Evolutionary conservation across 495 filamentous ascomycete species (phyloP), one percentile per base, ranked within the genome.

Genomic region (Xylaria venustula): DNA sequence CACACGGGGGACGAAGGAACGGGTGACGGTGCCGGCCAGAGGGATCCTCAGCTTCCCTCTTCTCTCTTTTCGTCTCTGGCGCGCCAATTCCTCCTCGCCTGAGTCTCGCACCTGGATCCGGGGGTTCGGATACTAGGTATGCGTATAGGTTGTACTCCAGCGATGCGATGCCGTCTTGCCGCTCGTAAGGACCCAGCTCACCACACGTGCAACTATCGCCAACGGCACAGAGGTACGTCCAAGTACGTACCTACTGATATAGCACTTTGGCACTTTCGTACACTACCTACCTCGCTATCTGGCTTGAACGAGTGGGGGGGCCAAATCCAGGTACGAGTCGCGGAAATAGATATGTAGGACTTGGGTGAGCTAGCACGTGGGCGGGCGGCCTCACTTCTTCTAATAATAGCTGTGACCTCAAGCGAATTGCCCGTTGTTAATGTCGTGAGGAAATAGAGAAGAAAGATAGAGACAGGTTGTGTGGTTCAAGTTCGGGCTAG

Each of bases 361-460:
- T 54, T 34, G 36, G 36, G 36, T 19, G 42, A 54, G 23, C 36
- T 42, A 30, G 22, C 37, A 30, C 23, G 51, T 54, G 51, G 50
- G 51, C 23, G 51, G 51, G 51, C 51, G 51, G 51, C 51, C 51
- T 54, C 51, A 54, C 7, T 54, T 54, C 23, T 14, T 41, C 34
- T 54, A 41, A 42, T 28, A 42, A 54, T 17, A 41, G 51, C 22
- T 7, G 14, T 12, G 36, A 11, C 42, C n/a, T 37, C 22, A 42
- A 54, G 36, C 9, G 23, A 15, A 2, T 17, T 17, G 15, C 49
- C 17, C 49, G 30, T 52, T 40, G 5, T 52, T n/a, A n/a, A n/a
- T n/a, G 22, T 51, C 28, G 49, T 25, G 49, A 40, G 14, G 37
- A 40, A 11, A 34, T 34, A 5, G 11, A 11, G 11, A 34, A 34